phyloP scores from a whole-genome alignment of 192 early-diverging fungal species.

The Coemansia nantahalensis region DNA sequence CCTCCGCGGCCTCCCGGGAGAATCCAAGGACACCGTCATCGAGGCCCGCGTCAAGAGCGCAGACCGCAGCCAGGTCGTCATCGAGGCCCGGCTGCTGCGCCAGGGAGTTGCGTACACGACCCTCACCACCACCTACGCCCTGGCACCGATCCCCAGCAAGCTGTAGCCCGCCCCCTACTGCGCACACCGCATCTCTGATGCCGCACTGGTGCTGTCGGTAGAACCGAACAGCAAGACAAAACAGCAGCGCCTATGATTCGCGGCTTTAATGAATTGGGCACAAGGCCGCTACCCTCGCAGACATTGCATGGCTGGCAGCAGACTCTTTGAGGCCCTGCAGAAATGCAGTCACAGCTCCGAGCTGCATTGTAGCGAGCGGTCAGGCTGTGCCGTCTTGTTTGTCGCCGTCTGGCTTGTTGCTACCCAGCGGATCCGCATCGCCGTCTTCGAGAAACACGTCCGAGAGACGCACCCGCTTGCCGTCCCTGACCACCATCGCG shows the following conservation, averaged over 20 bases:
- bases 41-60: conserved; percentile 13
- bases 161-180: conserved; percentile 11
- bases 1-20: conserved; percentile 14
- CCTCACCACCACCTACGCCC: conserved; percentile 23
- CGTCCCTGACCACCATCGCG: conserved; percentile 25
- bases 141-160: conserved; percentile 7
- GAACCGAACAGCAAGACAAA: too few species aligned
- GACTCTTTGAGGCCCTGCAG: too few species aligned
- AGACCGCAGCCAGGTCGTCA: neutral
- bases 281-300: too few species aligned
- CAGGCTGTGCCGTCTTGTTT: too few species aligned
- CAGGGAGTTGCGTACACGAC: conserved; percentile 7
- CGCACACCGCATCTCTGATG: too few species aligned
- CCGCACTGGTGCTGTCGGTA: neutral
- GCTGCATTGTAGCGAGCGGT: too few species aligned
- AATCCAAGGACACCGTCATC: conserved; percentile 6
- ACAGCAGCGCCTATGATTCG: neutral
- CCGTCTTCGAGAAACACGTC: conserved; percentile 22
- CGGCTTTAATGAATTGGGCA: too few species aligned
- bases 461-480: conserved; percentile 33
- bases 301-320: too few species aligned
- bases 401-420: neutral
- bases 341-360: too few species aligned
- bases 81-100: conserved; percentile 13
- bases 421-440: conserved; percentile 3